Evolutionary conservation across 2,329 filamentous ascomycete genomes (phyloP).

Genomic region (Cladosporium sp.): DNA sequence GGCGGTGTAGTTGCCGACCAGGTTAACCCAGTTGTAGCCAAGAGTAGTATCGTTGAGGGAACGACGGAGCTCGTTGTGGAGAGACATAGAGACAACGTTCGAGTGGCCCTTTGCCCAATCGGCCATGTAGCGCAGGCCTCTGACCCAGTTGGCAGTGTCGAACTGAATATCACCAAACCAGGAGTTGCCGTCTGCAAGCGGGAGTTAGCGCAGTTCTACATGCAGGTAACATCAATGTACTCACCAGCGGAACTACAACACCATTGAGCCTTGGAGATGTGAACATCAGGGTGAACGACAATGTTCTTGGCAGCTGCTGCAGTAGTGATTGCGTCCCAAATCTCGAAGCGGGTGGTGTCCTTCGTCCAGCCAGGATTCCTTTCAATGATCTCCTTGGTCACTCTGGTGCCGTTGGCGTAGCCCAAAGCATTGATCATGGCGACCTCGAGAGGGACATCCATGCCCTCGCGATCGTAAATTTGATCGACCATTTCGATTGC

Average conservation of each 20-base stretch:
- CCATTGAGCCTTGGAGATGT: constrained; percentile 57
- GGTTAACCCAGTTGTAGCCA: constrained; percentile 23
- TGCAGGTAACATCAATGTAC: neutral
- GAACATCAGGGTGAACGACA: constrained; percentile 59
- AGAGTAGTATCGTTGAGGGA: constrained; percentile 20
- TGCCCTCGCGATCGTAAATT: constrained; percentile 36
- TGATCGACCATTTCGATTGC: constrained; percentile 41
- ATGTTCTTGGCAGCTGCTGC: constrained; percentile 40
- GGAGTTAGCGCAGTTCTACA: neutral
- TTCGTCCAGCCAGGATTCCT: constrained; percentile 36
- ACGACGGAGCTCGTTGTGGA: constrained; percentile 23
- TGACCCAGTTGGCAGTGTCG: constrained; percentile 21
- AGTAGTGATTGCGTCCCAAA: constrained; percentile 28
- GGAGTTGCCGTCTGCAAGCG: constrained; percentile 48
- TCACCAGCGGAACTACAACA: constrained; percentile 46
- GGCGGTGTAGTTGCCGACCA: constrained; percentile 23
- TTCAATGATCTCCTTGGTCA: constrained; percentile 34
- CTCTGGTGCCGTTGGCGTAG: constrained; percentile 37
- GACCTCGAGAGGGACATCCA: constrained; percentile 37
- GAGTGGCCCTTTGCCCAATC: constrained; percentile 22
- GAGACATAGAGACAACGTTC: constrained; percentile 25
- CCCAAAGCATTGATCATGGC: constrained; percentile 38
- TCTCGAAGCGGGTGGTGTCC: constrained; percentile 37
- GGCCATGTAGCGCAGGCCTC: constrained; percentile 21
- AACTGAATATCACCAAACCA: constrained; percentile 48